phyloP scores from a whole-genome alignment of 2,329 filamentous ascomycete species.

The Xylariaceae sp. region DNA sequence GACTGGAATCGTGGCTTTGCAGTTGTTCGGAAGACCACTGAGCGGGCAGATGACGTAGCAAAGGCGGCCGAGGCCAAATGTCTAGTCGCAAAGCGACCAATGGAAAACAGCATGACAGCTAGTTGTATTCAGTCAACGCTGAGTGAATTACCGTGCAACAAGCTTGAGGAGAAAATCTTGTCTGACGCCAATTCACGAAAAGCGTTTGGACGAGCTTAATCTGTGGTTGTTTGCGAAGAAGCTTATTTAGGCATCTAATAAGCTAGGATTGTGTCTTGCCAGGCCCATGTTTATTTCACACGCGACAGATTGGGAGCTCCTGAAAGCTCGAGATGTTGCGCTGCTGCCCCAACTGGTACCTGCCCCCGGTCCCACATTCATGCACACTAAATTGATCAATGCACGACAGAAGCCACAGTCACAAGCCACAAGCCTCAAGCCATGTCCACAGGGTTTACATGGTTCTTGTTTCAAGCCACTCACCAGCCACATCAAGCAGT shows the following conservation, averaged over 20 bases:
- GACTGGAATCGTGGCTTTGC: slow-evolving; percentile 9
- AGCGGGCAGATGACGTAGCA: slow-evolving; percentile 31
- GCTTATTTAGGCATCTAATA: neutral
- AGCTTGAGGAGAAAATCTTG: neutral
- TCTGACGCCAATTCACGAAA: neutral
- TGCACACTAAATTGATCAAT: no score
- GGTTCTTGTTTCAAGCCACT: no score
- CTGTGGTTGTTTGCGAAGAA: slow-evolving; percentile 5
- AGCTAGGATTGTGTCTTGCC: slow-evolving; percentile 7
- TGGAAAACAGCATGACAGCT: slow-evolving; percentile 50
- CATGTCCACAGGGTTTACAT: no score
- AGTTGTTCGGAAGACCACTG: slow-evolving; percentile 27
- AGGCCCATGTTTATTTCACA: slow-evolving; percentile 34
- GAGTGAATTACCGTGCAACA: neutral
- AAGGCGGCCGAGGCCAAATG: slow-evolving; percentile 39
- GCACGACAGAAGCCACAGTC: no score
- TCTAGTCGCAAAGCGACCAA: slow-evolving; percentile 49
- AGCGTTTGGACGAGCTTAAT: neutral
- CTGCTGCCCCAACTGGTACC: slow-evolving; percentile 5
- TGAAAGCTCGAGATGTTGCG: slow-evolving; percentile 10
- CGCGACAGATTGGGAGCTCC: slow-evolving; percentile 26
- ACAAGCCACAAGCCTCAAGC: no score
- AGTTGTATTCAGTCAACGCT: slow-evolving; percentile 11
- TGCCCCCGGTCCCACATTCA: neutral
- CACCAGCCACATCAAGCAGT: no score